phyloP scores from a whole-genome alignment of 208 protist genomes.

The Acanthamoeba triangularis region DNA sequence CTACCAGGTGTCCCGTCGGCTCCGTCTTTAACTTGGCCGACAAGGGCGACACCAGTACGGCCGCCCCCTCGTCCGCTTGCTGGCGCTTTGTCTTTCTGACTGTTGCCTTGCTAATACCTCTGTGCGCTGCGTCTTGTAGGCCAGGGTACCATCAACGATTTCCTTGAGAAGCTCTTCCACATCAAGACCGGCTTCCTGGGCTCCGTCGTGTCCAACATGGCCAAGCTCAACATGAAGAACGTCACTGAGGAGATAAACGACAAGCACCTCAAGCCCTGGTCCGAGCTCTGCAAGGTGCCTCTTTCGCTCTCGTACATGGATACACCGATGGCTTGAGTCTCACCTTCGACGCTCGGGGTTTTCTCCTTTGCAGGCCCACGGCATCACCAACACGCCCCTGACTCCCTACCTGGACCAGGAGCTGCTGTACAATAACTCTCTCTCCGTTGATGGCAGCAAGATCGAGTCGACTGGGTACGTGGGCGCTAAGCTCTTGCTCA shows the following conservation, averaged over 20 bases:
- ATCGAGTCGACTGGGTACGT: slow-evolving; percentile 91
- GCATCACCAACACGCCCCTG: slow-evolving; percentile 93
- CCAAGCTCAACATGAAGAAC: slow-evolving; percentile 87
- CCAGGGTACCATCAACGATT: slow-evolving; percentile 92
- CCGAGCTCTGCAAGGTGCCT: slow-evolving; percentile 90
- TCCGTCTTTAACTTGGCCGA: slow-evolving; percentile 95
- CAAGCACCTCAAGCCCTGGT: slow-evolving; percentile 95
- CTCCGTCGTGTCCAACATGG: slow-evolving; percentile 90
- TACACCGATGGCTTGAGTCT: neutral
- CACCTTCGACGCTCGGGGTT: neutral
- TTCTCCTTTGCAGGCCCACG: slow-evolving; percentile 71
- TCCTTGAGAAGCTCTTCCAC: slow-evolving; percentile 93
- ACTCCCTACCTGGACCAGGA: slow-evolving; percentile 95
- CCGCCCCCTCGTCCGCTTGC: neutral
- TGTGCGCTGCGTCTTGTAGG: no score
- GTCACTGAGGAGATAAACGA: slow-evolving; percentile 93
- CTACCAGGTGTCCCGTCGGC: slow-evolving; percentile 83
- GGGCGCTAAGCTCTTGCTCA: slow-evolving; percentile 78
- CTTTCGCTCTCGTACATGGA: neutral
- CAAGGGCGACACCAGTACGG: slow-evolving; percentile 92
- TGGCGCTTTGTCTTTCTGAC: no score
- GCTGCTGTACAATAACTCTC: slow-evolving; percentile 92
- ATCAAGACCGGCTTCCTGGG: slow-evolving; percentile 94
- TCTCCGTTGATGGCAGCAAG: slow-evolving; percentile 92
- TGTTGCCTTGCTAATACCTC: neutral